Conservation (phyloP, 257 asterid species). For the Haberlea rhodopensis region DNA sequence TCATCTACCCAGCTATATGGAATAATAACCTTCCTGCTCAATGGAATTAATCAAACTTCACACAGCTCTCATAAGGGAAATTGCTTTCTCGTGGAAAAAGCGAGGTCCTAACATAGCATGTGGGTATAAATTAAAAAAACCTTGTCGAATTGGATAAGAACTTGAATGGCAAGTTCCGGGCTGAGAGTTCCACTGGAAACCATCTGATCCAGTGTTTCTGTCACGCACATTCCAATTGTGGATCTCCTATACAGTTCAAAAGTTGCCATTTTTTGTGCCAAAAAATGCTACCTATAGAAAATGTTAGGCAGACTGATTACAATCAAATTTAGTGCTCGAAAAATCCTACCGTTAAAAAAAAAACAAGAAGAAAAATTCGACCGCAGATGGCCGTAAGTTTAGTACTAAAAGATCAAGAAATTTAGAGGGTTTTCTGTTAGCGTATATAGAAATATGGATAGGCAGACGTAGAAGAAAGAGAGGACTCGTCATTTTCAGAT, state of each 20-base stretch:
- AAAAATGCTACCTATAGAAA: slow-evolving; percentile 17
- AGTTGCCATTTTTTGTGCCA: slow-evolving; percentile 58
- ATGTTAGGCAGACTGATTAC: slow-evolving; percentile 11
- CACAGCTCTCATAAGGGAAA: too few relatives aligned
- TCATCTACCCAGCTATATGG: too few relatives aligned
- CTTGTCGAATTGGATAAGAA: slow-evolving; percentile 95
- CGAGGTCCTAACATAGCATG: too few relatives aligned
- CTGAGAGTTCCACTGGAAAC: slow-evolving; percentile 64
- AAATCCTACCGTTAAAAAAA: neutral
- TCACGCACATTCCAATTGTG: slow-evolving; percentile 87
- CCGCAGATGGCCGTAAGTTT: neutral
- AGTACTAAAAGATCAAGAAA: neutral
- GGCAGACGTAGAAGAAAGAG: too few relatives aligned
- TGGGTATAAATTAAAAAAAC: slow-evolving; percentile 36
- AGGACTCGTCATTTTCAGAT: too few relatives aligned
- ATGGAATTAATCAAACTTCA: too few relatives aligned
- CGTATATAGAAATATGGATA: too few relatives aligned
- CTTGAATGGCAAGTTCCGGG: slow-evolving; percentile 91
- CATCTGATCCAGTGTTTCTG: slow-evolving; percentile 90
- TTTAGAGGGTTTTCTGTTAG: slow-evolving; percentile 2
- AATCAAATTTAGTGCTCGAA: slow-evolving; percentile 3
- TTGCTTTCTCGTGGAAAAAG: too few relatives aligned
- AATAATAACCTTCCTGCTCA: too few relatives aligned
- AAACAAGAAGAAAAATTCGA: neutral
- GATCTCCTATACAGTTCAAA: slow-evolving; percentile 90